Evolutionary conservation across 2,329 filamentous ascomycete species (phyloP).

Genomic region (Botrytis cinerea): DNA sequence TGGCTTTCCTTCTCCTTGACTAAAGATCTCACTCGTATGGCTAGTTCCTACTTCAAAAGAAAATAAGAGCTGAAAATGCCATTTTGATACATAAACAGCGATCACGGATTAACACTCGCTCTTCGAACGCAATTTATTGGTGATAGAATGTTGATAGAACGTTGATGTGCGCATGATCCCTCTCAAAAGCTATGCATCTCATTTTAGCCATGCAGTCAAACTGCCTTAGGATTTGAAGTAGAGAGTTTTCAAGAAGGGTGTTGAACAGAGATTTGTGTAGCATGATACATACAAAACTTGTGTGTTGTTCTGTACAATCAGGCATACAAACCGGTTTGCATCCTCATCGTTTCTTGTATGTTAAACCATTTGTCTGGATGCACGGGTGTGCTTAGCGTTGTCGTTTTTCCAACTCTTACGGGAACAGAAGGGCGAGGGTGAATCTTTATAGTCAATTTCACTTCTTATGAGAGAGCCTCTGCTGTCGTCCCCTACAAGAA

Average conservation of each 20-base stretch:
- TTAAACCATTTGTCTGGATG: background rate
- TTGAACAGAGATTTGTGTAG: background rate
- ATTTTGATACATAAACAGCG: background rate
- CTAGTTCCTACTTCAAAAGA: background rate
- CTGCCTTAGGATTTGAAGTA: background rate
- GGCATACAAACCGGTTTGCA: background rate
- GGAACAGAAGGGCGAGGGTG: background rate
- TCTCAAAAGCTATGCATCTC: background rate
- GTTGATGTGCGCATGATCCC: background rate
- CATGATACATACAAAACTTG: background rate
- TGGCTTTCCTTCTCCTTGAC: background rate
- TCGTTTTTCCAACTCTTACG: background rate
- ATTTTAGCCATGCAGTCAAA: background rate
- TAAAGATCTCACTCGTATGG: background rate
- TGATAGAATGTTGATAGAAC: background rate
- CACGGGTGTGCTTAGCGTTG: background rate
- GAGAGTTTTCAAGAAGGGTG: accelerated
- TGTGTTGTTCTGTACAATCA: background rate
- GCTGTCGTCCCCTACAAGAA: background rate
- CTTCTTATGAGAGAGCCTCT: background rate
- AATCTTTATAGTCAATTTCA: too few species aligned
- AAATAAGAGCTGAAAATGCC: background rate
- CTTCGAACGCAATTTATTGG: background rate
- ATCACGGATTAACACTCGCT: background rate
- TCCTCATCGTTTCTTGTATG: background rate